phyloP scores from a whole-genome alignment of 257 asterid species.

The Solanum pinnatisectum region DNA sequence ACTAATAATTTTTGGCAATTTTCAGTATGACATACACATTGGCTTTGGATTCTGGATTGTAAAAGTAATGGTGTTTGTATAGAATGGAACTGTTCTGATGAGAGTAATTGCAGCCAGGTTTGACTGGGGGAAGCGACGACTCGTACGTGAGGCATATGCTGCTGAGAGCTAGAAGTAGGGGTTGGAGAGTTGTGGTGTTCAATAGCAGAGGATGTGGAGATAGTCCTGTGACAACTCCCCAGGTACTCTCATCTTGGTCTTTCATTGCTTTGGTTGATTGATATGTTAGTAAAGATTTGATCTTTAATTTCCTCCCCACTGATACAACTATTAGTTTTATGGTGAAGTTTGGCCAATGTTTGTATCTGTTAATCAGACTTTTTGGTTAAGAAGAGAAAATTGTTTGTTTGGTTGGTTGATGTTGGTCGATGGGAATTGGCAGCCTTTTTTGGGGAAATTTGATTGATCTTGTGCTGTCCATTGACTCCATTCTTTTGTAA shows the following conservation, averaged over 20 bases:
- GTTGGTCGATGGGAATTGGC: neutral
- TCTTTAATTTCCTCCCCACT: neutral
- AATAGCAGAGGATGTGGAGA: slow-evolving; percentile 90
- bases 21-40: neutral
- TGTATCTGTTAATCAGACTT: neutral
- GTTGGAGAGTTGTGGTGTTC: slow-evolving; percentile 87
- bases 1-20: neutral
- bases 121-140: slow-evolving; percentile 91
- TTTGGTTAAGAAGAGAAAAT: neutral
- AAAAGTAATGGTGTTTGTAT: neutral
- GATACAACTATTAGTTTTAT: neutral
- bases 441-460: neutral
- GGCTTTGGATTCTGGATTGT: neutral
- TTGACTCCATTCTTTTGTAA: neutral
- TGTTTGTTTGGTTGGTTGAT: neutral
- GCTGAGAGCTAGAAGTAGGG: slow-evolving; percentile 60
- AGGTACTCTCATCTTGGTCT: slow-evolving; percentile 31
- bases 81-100: neutral
- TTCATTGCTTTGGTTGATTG: neutral
- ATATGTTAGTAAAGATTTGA: neutral
- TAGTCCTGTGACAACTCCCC: slow-evolving; percentile 90
- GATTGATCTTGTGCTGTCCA: neutral
- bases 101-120: slow-evolving; percentile 78
- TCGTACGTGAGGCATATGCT: slow-evolving; percentile 89
- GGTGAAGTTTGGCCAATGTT: neutral